Conservation (phyloP, 1,284 basidiomycete species). For the Sanghuangporus sanghuang region DNA sequence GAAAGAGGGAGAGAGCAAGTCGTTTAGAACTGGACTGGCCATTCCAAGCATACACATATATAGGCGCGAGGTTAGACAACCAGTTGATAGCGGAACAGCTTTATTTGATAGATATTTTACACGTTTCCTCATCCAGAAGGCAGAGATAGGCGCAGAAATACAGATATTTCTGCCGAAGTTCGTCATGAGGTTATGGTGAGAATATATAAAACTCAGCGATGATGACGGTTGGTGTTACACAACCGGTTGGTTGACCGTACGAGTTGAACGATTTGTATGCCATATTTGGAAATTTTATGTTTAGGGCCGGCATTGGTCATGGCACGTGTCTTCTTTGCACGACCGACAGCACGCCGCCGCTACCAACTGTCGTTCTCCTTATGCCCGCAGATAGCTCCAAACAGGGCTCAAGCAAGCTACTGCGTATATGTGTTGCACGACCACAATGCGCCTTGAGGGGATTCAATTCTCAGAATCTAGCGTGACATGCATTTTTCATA, state of each 20-base stretch:
- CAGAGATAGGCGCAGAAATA: neutral
- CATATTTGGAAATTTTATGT: neutral
- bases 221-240: neutral
- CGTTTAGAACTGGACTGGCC: conserved; percentile 1
- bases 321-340: neutral
- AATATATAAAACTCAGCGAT: too few species aligned
- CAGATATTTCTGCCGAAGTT: neutral
- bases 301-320: neutral
- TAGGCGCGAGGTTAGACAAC: neutral
- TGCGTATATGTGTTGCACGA: neutral
- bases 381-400: neutral
- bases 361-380: neutral
- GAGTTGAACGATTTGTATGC: neutral
- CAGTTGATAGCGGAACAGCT: neutral
- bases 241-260: neutral
- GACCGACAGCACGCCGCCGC: neutral
- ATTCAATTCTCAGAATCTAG: neutral
- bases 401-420: neutral
- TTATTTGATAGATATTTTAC: neutral
- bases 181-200: neutral
- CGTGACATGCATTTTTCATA: neutral
- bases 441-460: neutral
- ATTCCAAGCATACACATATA: neutral
- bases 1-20: conserved; percentile 1
- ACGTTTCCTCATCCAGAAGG: neutral